These are phyloP conservation scores for Talaromyces nanjingensis DNA, from an alignment of 495 filamentous ascomycete species.

Conservation along the genomic window DNA sequence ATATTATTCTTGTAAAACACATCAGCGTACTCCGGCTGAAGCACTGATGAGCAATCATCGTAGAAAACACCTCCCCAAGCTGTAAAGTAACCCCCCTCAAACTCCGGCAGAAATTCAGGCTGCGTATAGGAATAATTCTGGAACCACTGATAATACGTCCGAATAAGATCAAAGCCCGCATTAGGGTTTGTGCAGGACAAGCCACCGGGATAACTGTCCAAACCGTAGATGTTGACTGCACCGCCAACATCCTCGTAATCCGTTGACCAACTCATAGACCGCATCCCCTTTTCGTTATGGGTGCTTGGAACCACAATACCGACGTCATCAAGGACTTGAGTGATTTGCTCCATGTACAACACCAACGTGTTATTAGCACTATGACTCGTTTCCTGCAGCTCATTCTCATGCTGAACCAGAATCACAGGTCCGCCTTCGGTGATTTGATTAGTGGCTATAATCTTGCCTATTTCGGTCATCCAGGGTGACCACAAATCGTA, in stretches of 20 bases:
- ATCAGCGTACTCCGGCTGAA: constrained; percentile 44
- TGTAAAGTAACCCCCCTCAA: constrained; percentile 47
- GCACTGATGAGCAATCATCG: constrained; percentile 37
- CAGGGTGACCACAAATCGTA: constrained; percentile 38
- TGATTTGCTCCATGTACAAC: constrained; percentile 45
- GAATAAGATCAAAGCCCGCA: constrained; percentile 41
- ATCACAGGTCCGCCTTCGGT: constrained; percentile 48
- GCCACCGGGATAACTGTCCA: constrained; percentile 50
- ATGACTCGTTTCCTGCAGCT: constrained; percentile 37
- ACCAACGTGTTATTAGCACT: constrained; percentile 32
- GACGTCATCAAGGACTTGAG: constrained; percentile 35
- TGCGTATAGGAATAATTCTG: constrained; percentile 47
- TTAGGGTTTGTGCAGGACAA: constrained; percentile 44
- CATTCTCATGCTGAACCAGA: constrained; percentile 48
- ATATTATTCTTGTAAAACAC: constrained; percentile 54
- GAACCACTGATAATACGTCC: constrained; percentile 53
- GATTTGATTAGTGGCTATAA: constrained; percentile 42
- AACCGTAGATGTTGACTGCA: constrained; percentile 47
- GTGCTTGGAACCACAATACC: constrained; percentile 47
- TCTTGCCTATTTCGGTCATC: constrained; percentile 36
- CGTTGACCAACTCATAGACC: constrained; percentile 44
- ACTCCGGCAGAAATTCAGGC: constrained; percentile 45
- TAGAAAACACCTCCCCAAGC: constrained; percentile 47
- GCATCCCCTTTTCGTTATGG: constrained; percentile 47
- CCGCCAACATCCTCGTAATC: constrained; percentile 50